Percentiles rank a stretch among this genome's conserved stretches.
phyloP scores from a whole-genome alignment of 2,329 filamentous ascomycete genomes.

The Paramyrothecium sp. region DNA sequence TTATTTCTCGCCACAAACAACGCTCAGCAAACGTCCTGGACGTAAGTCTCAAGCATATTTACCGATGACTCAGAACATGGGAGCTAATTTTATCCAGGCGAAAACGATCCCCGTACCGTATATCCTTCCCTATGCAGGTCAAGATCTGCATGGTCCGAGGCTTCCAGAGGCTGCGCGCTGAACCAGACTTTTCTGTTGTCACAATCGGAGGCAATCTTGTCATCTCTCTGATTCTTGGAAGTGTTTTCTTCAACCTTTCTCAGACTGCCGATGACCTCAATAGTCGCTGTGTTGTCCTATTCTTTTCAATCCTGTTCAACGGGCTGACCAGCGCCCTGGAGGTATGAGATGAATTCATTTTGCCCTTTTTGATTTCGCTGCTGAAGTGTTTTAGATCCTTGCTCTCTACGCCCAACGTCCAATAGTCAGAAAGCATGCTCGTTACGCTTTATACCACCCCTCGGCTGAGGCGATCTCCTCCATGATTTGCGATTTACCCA shows the following conservation, averaged over 20 bases:
- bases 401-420: slow-evolving; percentile 69
- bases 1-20: background rate
- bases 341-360: too few species aligned
- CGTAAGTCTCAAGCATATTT: slow-evolving; percentile 12
- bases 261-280: background rate
- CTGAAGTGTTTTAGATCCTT: too few species aligned
- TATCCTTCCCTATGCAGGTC: background rate
- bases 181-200: background rate
- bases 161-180: background rate
- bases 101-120: background rate
- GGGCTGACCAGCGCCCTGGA: too few species aligned
- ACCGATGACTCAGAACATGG: too few species aligned
- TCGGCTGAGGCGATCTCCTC: slow-evolving; percentile 85
- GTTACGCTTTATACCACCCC: slow-evolving; percentile 87
- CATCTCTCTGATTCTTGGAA: background rate
- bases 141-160: background rate
- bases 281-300: background rate
- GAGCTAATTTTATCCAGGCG: too few species aligned
- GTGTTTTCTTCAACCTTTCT: background rate
- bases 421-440: slow-evolving; percentile 86
- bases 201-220: background rate
- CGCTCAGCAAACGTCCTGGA: too few species aligned
- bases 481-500: slow-evolving; percentile 83
- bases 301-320: background rate
- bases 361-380: too few species aligned